phyloP scores from a whole-genome alignment of 345 rosid species.

The Fremontodendron californicum region DNA sequence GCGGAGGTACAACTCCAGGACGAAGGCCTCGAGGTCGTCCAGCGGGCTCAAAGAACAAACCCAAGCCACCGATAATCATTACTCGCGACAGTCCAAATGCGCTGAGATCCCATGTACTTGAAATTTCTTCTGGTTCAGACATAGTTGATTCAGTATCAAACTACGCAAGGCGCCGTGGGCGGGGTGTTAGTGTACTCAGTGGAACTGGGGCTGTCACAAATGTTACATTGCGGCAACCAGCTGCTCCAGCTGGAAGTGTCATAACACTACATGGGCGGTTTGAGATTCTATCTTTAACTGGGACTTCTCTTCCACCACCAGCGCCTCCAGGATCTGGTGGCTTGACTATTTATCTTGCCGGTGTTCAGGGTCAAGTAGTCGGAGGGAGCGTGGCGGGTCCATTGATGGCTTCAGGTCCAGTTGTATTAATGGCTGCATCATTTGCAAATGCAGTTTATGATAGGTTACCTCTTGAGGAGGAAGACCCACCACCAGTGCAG shows the following conservation, averaged over 20 bases:
- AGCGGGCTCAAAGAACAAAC: constrained; percentile 65
- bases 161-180: constrained; percentile 58
- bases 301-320: constrained; percentile 68
- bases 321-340: constrained; percentile 68
- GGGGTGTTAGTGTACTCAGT: constrained; percentile 60
- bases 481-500: constrained; percentile 28
- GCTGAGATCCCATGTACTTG: constrained; percentile 60
- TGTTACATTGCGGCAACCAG: constrained; percentile 60
- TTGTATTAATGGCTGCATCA: constrained; percentile 67
- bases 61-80: constrained; percentile 58
- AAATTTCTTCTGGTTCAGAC: constrained; percentile 56
- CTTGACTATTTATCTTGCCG: constrained; percentile 55
- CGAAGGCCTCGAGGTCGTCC: constrained; percentile 78
- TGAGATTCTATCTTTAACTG: constrained; percentile 64
- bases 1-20: constrained; percentile 30
- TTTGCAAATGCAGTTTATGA: constrained; percentile 70
- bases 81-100: constrained; percentile 67
- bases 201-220: constrained; percentile 63
- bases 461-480: constrained; percentile 56
- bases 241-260: constrained; percentile 50
- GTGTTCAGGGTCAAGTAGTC: constrained; percentile 71
- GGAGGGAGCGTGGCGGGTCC: constrained; percentile 76
- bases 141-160: constrained; percentile 46
- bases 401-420: constrained; percentile 60
- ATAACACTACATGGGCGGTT: constrained; percentile 67